phyloP scores from a whole-genome alignment of 768 basidiomycete species.

The Boletus bicolor region DNA sequence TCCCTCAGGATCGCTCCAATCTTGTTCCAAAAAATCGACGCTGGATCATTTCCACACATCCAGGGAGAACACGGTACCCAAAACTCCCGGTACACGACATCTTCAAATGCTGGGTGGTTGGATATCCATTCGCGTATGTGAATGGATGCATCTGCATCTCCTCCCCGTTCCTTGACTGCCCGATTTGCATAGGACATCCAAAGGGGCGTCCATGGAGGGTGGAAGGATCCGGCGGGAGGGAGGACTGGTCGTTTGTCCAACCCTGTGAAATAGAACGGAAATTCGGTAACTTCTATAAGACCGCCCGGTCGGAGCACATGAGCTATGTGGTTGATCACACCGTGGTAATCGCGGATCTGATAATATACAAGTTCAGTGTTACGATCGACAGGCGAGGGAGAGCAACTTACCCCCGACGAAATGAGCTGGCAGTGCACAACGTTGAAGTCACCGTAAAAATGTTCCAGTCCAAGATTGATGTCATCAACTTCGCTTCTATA shows the following conservation, averaged over 20 bases:
- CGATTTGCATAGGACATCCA: constrained; percentile 56
- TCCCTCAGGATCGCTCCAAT: constrained; percentile 50
- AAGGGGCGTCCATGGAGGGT: constrained; percentile 56
- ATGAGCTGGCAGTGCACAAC: constrained; percentile 72
- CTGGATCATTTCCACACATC: constrained; percentile 25
- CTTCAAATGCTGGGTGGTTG: constrained; percentile 55
- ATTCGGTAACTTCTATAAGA: constrained; percentile 63
- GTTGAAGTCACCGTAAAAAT: constrained; percentile 76
- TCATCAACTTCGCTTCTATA: constrained; percentile 79
- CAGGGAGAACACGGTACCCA: constrained; percentile 64
- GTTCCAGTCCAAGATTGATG: constrained; percentile 79
- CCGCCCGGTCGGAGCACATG: constrained; percentile 69
- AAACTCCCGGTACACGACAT: constrained; percentile 53
- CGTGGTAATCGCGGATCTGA: constrained; percentile 67
- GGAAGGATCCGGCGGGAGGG: constrained; percentile 40
- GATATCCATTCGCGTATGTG: constrained; percentile 54
- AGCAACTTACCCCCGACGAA: constrained; percentile 62
- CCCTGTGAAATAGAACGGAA: constrained; percentile 65
- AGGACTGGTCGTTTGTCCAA: constrained; percentile 42
- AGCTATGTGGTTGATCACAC: constrained; percentile 62
- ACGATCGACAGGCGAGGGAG: constrained; percentile 6
- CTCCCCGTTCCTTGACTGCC: constrained; percentile 57
- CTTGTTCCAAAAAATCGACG: constrained; percentile 36
- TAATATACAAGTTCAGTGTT: constrained; percentile 14
- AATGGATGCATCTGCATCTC: constrained; percentile 58